Evolutionary conservation across 345 rosid species (phyloP).

Genomic region (Pugionium cornutum): DNA sequence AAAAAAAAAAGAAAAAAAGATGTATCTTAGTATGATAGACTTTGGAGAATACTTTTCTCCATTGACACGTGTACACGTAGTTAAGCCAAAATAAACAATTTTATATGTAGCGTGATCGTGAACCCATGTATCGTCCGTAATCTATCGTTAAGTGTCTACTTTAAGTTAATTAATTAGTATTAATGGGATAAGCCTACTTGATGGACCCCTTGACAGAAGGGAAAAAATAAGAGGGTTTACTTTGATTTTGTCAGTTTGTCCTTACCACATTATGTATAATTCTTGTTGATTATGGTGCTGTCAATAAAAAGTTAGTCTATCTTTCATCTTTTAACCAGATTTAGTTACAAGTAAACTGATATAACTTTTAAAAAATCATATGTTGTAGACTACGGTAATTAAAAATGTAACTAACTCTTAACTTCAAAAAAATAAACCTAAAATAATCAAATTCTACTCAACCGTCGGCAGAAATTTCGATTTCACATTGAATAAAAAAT

Average conservation of each 20-base stretch:
- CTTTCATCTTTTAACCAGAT: too few relatives aligned
- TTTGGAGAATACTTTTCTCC: conserved; percentile 14
- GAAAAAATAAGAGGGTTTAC: too few relatives aligned
- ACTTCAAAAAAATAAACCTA: neutral
- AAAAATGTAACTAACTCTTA: neutral
- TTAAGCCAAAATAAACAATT: neutral
- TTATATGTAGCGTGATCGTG: conserved; percentile 9
- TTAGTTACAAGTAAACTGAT: too few relatives aligned
- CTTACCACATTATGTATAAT: neutral
- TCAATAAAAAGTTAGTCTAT: too few relatives aligned
- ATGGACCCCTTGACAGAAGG: neutral
- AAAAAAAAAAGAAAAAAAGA: neutral
- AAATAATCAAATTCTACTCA: neutral
- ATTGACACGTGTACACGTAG: conserved; percentile 35
- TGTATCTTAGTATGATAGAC: conserved; percentile 5
- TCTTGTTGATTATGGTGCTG: neutral
- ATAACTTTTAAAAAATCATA: too few relatives aligned
- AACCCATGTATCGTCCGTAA: neutral
- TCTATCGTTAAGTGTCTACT: conserved; percentile 16
- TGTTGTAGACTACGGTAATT: neutral
- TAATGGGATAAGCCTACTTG: neutral
- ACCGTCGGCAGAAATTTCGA: too few relatives aligned
- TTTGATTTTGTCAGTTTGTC: neutral
- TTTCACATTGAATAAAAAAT: too few relatives aligned
- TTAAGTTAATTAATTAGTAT: neutral